These are phyloP conservation scores for Pueraria montana DNA, from an alignment of 306 rosid species.

Conservation along the genomic window DNA sequence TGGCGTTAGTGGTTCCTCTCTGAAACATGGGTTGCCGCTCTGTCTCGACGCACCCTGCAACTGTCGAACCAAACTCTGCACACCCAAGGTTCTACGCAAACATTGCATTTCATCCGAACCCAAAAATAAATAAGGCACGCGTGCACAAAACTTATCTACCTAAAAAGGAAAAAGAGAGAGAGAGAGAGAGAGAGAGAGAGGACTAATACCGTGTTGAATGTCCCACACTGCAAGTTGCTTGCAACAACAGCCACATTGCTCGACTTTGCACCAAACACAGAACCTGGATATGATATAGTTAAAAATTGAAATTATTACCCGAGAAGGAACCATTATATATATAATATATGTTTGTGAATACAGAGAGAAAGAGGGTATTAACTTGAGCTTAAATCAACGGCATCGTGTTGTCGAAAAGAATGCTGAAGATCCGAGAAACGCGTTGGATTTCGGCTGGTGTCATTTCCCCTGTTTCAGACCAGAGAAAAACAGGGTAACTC, in stretches of 20 bases:
- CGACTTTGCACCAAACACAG: slow-evolving; percentile 70
- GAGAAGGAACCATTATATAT: not conserved
- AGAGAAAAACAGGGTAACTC: slow-evolving; percentile 50
- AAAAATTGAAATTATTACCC: slow-evolving; percentile 12
- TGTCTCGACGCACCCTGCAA: slow-evolving; percentile 57
- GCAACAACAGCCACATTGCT: slow-evolving; percentile 61
- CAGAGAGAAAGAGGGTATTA: slow-evolving; percentile 36
- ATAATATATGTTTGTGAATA: not conserved
- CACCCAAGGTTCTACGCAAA: slow-evolving; percentile 56
- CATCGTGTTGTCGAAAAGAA: slow-evolving; percentile 72
- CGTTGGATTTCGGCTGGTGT: slow-evolving; percentile 53
- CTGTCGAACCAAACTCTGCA: slow-evolving; percentile 62
- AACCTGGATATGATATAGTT: slow-evolving; percentile 57
- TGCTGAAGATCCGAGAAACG: slow-evolving; percentile 77
- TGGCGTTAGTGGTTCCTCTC: slow-evolving; percentile 42
- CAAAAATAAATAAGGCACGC: not conserved
- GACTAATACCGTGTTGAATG: slow-evolving; percentile 65
- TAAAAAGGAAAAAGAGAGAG: not conserved
- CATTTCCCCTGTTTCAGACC: slow-evolving; percentile 77
- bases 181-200: slow-evolving; percentile 3
- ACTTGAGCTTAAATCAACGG: slow-evolving; percentile 90
- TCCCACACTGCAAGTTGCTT: slow-evolving; percentile 62
- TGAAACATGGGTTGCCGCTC: slow-evolving; percentile 57
- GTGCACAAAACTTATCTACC: slow-evolving; percentile 15
- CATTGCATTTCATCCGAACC: slow-evolving; percentile 15